Base-by-base conservation (phyloP, 257 asterid genomes). In the Verbena officinalis region DNA sequence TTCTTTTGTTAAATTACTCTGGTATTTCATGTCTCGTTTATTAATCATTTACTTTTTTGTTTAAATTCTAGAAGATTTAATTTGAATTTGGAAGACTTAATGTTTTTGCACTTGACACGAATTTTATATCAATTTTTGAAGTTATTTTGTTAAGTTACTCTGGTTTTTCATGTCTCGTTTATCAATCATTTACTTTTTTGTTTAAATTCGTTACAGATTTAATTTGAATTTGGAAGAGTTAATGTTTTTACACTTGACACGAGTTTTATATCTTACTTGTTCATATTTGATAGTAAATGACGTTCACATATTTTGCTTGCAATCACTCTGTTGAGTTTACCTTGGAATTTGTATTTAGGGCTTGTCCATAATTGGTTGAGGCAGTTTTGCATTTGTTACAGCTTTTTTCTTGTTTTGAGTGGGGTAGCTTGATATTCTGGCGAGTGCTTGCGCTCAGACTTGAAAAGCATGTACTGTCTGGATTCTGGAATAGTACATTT, bases 351-450 rank as follows among this genome's bases (percentile, higher is more conserved):
- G 1, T 34, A 24, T 44, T 14, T 4, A 4, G 24, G 33, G 67
- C 43, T 68, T 13, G 67, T 24, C 67, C 46, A 38, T 19, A 36
- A 15, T 52, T 53, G 65, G 9, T 36, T 71, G 33, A 44, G 12
- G 53, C 54, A 23, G 23, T 55, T 44, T 62, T 33, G 50, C n/a
- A n/a, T 14, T 71, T 57, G 33, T 27, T 27, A 27, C 33, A 56
- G 34, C 31, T 8, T 46, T 34, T 44, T 69, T 9, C 65, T 43
- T 59, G 21, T 27, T 13, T 39, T 59, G 33, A 39, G 51, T 59
- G 51, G 38, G 68, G 59, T 63, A 7, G 23, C 46, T 63, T 63
- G 59, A 23, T 48, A 12, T 14, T 19, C 20, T 59, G 50, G 49
- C 5, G 13, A n/a, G 14, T 30, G 14, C 62, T 62, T 43, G 44